phyloP scores from a whole-genome alignment of 1,139 yeast genomes.

The Debaryomyces psychrophilus region DNA sequence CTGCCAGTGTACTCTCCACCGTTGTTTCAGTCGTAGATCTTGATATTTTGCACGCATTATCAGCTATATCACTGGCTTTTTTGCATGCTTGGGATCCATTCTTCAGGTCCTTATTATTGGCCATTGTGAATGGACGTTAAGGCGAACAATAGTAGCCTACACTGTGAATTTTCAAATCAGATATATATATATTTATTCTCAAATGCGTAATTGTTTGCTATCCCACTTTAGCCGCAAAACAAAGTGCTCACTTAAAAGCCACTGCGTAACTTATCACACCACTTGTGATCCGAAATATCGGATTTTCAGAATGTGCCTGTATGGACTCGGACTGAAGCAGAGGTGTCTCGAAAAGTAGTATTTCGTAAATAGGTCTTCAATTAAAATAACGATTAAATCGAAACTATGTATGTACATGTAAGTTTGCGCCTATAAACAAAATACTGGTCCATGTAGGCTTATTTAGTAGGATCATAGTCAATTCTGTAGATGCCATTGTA shows the following conservation, averaged over 20 bases:
- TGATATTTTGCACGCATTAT: not conserved
- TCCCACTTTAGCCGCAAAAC: slow-evolving; percentile 10
- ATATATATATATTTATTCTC: not conserved
- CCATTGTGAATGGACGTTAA: slow-evolving; percentile 3
- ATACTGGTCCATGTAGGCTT: not conserved
- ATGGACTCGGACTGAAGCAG: no score
- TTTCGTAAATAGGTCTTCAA: not conserved
- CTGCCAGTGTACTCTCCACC: not conserved
- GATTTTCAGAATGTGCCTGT: not conserved
- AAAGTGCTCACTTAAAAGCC: slow-evolving; percentile 1
- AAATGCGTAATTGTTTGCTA: slow-evolving; percentile 9
- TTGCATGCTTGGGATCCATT: not conserved
- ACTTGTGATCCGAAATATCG: not conserved
- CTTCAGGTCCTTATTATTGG: not conserved
- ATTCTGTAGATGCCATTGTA: slow-evolving; percentile 42
- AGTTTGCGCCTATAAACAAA: not conserved
- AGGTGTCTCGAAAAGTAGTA: no score
- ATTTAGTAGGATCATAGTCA: not conserved
- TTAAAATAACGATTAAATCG: not conserved
- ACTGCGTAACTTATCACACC: not conserved
- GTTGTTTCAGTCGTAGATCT: not conserved
- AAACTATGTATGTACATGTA: not conserved
- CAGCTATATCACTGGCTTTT: not conserved
- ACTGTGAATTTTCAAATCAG: not conserved
- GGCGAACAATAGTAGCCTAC: not conserved